Evolutionary conservation across 2,329 filamentous ascomycete species (phyloP).

Genomic region (Fusarium sp.): DNA sequence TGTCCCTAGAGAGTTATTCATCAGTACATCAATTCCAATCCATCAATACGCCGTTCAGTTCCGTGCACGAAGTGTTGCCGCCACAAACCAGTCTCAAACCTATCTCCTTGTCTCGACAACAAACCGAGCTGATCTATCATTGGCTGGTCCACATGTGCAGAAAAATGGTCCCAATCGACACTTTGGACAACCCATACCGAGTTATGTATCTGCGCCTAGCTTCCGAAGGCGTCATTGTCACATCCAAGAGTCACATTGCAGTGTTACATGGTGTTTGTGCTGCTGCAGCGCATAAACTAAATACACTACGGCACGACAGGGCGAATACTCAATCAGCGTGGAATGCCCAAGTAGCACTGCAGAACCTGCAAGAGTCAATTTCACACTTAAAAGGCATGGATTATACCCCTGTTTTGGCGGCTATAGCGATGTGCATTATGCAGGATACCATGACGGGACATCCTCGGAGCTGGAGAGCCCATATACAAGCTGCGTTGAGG

Average conservation of each 20-base stretch:
- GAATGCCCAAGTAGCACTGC: background rate
- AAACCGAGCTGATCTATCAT: background rate
- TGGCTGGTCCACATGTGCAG: background rate
- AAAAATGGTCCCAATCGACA: background rate
- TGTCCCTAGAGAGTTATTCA: rapidly evolving
- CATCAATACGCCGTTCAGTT: rapidly evolving
- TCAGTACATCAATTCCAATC: rapidly evolving
- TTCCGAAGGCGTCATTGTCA: background rate
- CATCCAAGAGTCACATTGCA: background rate
- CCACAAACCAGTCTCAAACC: background rate
- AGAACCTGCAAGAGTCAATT: background rate
- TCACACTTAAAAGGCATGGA: background rate
- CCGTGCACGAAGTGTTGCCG: background rate
- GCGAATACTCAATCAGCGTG: rapidly evolving
- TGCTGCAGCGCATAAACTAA: background rate
- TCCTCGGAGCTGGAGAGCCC: background rate
- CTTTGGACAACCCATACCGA: background rate
- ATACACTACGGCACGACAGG: background rate
- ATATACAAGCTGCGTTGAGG: background rate
- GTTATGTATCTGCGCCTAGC: background rate
- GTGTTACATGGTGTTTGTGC: background rate
- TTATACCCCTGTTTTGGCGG: background rate
- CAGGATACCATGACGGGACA: background rate
- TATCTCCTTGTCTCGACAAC: background rate
- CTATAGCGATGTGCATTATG: background rate